Base-by-base conservation (phyloP, 352 stramenopile genomes). In the Pythium oligandrum region DNA sequence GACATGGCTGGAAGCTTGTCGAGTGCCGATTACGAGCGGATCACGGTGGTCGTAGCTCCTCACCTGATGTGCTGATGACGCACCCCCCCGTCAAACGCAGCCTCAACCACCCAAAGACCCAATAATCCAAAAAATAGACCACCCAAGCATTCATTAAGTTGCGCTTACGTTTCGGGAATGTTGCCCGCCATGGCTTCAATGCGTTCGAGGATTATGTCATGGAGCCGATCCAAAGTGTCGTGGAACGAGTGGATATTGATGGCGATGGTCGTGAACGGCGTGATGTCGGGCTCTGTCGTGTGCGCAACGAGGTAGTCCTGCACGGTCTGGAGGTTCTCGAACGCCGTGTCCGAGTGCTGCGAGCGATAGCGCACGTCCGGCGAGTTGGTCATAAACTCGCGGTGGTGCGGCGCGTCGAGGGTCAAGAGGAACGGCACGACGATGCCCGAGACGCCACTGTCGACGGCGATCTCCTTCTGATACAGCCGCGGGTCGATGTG, bases 241-340 rank as follows among this genome's bases (percentile, higher is more conserved):
- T 90, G 70, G 63, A 95, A 91, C 46, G 84, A 95, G 57, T 95
- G 80, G 42, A 90, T 65, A 54, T 95, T 87, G 46, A 95, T 86
- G 37, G 66, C 61, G 60, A 95, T 79, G 51, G 86, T 66, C 6
- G 80, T 89, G 63, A 95, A 95, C 12, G 82, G 66, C 53, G 79
- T 63, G 50, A 75, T 64, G 4, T 61, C 70, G 0, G 67, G 51
- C 32, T 85, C 76, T 26, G 61, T 48, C 31, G 45, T 63, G 61
- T 92, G 78, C 8, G 52, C 63, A 37, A 75, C 50, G 38, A 95
- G 61, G 51, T 92, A 91, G n/a, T 59, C 65, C 68, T 95, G 84
- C 49, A 95, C 78, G 47, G 69, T 62, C 54, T 92, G 84, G 31
- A 95, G 71, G 52, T 91, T 95, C 17, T 64, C 63, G 48, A 90